Conservation (phyloP, 2,329 filamentous ascomycete genomes). For the Neofusicoccum laricinum region DNA sequence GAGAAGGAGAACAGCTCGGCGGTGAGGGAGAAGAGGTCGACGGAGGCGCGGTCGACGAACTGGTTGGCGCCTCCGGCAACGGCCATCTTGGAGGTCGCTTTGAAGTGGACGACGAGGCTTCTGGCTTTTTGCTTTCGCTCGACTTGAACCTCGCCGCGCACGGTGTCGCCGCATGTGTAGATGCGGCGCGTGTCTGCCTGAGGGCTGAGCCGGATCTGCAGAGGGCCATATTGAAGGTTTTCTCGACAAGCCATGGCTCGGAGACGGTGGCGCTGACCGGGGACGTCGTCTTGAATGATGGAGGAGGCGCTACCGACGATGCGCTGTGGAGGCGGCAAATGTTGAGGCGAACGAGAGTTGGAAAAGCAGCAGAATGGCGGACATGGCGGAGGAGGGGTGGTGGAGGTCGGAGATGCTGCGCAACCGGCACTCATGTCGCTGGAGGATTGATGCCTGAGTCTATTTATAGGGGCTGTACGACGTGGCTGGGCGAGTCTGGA, state of each 20-base stretch:
- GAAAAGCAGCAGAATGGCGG: neutral
- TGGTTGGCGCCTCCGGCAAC: neutral
- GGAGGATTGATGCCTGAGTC: neutral
- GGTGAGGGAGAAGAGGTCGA: neutral
- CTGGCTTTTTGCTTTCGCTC: neutral
- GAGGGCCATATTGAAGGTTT: neutral
- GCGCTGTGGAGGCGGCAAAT: neutral
- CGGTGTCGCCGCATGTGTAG: neutral
- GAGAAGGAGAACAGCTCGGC: neutral
- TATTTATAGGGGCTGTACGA: neutral
- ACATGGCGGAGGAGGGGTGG: neutral
- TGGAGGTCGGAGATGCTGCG: too few species aligned
- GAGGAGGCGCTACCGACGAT: neutral
- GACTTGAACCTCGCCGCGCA: neutral
- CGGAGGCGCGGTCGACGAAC: neutral
- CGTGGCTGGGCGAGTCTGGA: neutral
- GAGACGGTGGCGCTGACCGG: neutral
- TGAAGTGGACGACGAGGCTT: neutral
- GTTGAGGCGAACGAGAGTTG: neutral
- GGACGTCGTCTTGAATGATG: neutral
- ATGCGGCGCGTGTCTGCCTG: neutral
- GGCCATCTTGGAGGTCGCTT: neutral
- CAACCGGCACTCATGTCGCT: neutral
- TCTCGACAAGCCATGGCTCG: neutral
- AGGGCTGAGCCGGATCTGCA: neutral